A percentile compares a stretch with the other conserved stretches of the same genome.
Evolutionary conservation across 192 early-diverging fungal species (phyloP).

Genomic region (Rhizophagus clarus): DNA sequence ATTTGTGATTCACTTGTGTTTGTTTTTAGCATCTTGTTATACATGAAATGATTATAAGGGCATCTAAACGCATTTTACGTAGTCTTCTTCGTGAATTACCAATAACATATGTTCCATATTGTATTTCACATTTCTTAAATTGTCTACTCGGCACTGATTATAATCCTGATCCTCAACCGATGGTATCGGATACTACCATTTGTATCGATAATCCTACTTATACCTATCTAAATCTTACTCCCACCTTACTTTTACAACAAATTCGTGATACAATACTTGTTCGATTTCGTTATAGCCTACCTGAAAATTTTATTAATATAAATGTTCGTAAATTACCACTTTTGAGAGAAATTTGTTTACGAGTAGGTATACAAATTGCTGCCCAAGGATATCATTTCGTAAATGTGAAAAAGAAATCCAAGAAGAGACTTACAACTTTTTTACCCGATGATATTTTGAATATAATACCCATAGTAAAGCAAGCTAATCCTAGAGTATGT

Average conservation of each 20-base stretch:
- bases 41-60: slow-evolving; percentile 89
- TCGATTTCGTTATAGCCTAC: slow-evolving; percentile 77
- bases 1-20: neutral
- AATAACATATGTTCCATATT: slow-evolving; percentile 58
- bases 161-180: slow-evolving; percentile 57
- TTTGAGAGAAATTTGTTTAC: slow-evolving; percentile 81
- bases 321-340: slow-evolving; percentile 61
- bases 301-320: slow-evolving; percentile 54
- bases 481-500: slow-evolving; percentile 55
- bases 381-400: slow-evolving; percentile 74
- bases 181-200: slow-evolving; percentile 44
- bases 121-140: slow-evolving; percentile 82
- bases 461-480: slow-evolving; percentile 74
- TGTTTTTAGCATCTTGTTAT: slow-evolving; percentile 61
- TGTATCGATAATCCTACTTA: slow-evolving; percentile 26
- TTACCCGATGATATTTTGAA: slow-evolving; percentile 71
- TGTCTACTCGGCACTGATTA: slow-evolving; percentile 69
- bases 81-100: slow-evolving; percentile 59
- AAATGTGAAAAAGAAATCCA: slow-evolving; percentile 50
- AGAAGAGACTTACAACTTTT: slow-evolving; percentile 57
- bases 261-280: slow-evolving; percentile 66
- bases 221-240: slow-evolving; percentile 63
- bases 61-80: slow-evolving; percentile 83
- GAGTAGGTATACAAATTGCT: slow-evolving; percentile 85
- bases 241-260: slow-evolving; percentile 53